Evolutionary conservation across 2,329 filamentous ascomycete species (phyloP), one percentile per base, ranked within the genome.

Genomic region (Colletotrichum plurivorum): DNA sequence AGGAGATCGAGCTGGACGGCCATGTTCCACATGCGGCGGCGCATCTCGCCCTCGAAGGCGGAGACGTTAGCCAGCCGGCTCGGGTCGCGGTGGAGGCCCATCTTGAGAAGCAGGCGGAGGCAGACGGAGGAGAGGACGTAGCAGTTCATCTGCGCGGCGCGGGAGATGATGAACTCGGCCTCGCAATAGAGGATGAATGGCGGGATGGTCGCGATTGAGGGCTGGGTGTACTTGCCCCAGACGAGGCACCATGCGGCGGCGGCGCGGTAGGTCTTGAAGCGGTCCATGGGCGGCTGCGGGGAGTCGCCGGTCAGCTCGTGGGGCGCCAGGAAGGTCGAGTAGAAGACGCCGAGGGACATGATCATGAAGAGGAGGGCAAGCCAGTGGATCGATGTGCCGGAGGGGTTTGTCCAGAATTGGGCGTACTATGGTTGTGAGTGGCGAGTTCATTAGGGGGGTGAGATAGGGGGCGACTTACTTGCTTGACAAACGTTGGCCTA

Each of bases 1-100:
- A 93, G 78, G 3, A 90, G 78, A 74, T 93, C 91, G 54, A 92
- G 83, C 74, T 91, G 88, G 27, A 82, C 77, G 3, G 84, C 82
- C 71, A 88, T 80, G 71, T 85, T 84, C 87, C 87, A 89, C 72
- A 85, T 76, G 15, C 86, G 80, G 39, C 85, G 80, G 13, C 85
- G 81, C 83, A 88, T 87, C 77, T 89, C 87, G 6, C 84, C 85
- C 57, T 87, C 82, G 63, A 85, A 88, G 0, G 84, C 78, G 2
- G 84, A 81, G 39, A 89, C 82, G 51, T 82, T 82, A 2, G 84
- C 81, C 70, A 89, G 77, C 72, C 84, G 83, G 72, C 79, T 83
- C 1, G 87, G 84, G 72, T 90, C 88, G 20, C 88, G 84, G 72
- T 89, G 88, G 16, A 89, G 78, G 10, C 88, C 88, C 85, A 89